Evolutionary conservation across 1,284 basidiomycete genomes (phyloP).

Genomic region (Leccinum pachyderme): DNA sequence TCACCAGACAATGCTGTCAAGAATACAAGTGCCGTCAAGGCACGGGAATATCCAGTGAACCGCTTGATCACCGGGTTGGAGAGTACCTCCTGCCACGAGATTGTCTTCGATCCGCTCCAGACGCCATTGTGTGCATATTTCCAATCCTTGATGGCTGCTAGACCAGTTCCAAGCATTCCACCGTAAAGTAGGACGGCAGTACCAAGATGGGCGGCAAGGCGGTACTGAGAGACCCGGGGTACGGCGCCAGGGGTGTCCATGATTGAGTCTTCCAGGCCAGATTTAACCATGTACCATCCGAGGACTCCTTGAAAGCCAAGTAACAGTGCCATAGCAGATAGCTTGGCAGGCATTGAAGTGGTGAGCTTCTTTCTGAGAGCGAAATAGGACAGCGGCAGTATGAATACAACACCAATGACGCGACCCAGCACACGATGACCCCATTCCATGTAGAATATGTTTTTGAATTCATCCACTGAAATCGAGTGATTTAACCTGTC

Average conservation of each 20-base stretch:
- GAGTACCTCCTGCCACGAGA: conserved; percentile 52
- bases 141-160: conserved; percentile 81
- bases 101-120: conserved; percentile 45
- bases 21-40: conserved; percentile 76
- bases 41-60: conserved; percentile 62
- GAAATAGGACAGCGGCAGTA: conserved; percentile 82
- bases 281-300: conserved; percentile 99
- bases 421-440: conserved; percentile 92
- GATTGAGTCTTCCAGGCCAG: conserved; percentile 84
- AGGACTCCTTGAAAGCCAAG: conserved; percentile 90
- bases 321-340: conserved; percentile 72
- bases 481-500: conserved; percentile 88
- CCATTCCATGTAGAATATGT: conserved; percentile 99
- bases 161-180: conserved; percentile 86
- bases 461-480: conserved; percentile 88
- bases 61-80: conserved; percentile 53
- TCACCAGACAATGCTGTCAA: conserved; percentile 87
- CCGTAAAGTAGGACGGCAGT: conserved; percentile 89
- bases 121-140: conserved; percentile 55
- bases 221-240: conserved; percentile 95
- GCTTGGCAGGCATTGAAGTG: conserved; percentile 56
- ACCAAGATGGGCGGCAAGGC: conserved; percentile 91
- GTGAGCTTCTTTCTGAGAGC: conserved; percentile 66
- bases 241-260: conserved; percentile 81
- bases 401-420: conserved; percentile 80